Evolutionary conservation across 2,329 filamentous ascomycete species (phyloP).

Genomic region (Truncatella angustata): DNA sequence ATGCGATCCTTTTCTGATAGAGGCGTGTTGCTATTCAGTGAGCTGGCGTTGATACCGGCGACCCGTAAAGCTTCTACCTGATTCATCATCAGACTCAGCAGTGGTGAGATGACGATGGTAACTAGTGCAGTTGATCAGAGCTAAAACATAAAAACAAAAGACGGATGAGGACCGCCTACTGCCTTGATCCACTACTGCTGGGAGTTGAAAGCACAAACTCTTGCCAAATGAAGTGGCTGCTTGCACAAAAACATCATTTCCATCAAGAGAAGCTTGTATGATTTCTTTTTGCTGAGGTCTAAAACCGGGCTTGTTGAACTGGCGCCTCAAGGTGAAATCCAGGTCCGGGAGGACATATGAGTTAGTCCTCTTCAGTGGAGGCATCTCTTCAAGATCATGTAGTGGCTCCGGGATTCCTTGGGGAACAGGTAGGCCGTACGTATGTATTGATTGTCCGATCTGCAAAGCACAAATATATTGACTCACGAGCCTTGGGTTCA

Average conservation of each 20-base stretch:
- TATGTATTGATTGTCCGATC: too few species aligned
- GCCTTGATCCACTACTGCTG: conserved; percentile 82
- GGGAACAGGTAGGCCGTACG: too few species aligned
- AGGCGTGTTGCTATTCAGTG: conserved; percentile 81
- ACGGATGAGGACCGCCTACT: conserved; percentile 52
- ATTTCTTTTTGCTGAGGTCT: conserved; percentile 83
- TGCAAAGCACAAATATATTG: too few species aligned
- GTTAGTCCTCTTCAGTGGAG: conserved; percentile 26
- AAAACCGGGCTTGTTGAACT: conserved; percentile 61
- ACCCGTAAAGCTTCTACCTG: conserved; percentile 79
- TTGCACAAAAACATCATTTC: conserved; percentile 90
- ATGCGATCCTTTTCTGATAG: conserved; percentile 64
- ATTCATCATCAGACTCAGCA: conserved; percentile 92
- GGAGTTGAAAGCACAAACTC: conserved; percentile 88
- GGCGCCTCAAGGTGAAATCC: conserved; percentile 62
- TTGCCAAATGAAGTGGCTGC: conserved; percentile 91
- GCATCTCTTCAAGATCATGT: too few species aligned
- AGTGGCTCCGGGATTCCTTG: background rate
- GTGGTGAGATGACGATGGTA: conserved; percentile 85
- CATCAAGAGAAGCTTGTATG: conserved; percentile 75
- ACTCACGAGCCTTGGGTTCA: too few species aligned
- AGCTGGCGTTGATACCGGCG: conserved; percentile 75
- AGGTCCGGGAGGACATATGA: conserved; percentile 45
- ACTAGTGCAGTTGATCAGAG: conserved; percentile 52
- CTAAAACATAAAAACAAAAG: too few species aligned